Evolutionary conservation across 192 early-diverging fungal species (phyloP), one percentile per base, ranked within the genome.

Genomic region (Thoreauomyces humboldtii): DNA sequence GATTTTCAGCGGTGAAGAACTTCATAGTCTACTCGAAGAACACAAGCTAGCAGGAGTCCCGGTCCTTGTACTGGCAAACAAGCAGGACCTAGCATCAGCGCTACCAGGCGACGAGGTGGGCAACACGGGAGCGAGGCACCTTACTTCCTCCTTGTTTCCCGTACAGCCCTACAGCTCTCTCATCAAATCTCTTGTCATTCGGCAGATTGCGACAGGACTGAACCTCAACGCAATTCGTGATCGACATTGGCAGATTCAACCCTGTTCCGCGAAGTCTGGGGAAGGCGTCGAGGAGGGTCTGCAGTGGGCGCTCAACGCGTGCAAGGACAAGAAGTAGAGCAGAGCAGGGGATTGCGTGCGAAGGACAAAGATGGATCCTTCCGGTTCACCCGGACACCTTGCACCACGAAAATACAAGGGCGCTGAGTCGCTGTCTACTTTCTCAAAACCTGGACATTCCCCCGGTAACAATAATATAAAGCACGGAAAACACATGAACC

Each of bases 1-100:
- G n/a, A n/a, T 2, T 48, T 27, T 27, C 60, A 82, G 81, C 17
- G 81, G 77, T 14, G 54, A 71, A 58, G 96, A 99, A 71, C 72
- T 99, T 7, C 61, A 81, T 9, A 65, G 79, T 17, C 74, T 99
- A 29, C 76, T 99, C 19, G 88, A 90, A 61, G 95, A 99, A 67
- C 86, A 89, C 54, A 89, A 87, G 42, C 78, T 99, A 31, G 90
- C 90, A 0, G 93, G 92, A 1, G 95, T 96, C 0, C 91, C 95
- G 0, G 53, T 99, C 9, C 71, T 99, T 41, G 90, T 99, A 3
- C 91, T 98, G 83, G 97, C 95, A 15, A 99, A 99, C 69, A 99
- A 99, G 70, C 97, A 99, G 71, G 97, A 99, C 71, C 81, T 99
- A 9, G 57, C 73, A 11, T 73, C 52, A 12, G 79, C 83, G 9